Evolutionary conservation across 225 moss, liverwort and hornwort genomes (phyloP).

Genomic region (Pseudisothecium myosuroides): DNA sequence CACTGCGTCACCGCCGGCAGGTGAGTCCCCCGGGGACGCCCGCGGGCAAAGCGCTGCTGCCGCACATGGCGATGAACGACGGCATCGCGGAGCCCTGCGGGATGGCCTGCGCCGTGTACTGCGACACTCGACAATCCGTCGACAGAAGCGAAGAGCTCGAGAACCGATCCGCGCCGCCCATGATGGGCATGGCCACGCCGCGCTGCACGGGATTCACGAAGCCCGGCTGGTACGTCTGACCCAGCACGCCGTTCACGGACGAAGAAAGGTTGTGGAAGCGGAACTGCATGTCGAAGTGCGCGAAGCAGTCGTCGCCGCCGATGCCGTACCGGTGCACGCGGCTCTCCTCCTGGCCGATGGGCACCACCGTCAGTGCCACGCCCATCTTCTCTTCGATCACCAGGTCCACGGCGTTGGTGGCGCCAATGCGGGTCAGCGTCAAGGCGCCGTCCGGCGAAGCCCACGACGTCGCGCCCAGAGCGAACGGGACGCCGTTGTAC

Average conservation of each 20-base stretch:
- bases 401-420: no score
- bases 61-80: not conserved
- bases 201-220: not conserved
- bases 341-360: not conserved
- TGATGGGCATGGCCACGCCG: not conserved
- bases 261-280: not conserved
- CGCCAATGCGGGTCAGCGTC: no score
- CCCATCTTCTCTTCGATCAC: no score
- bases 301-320: not conserved
- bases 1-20: no score
- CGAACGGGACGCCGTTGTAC: no score
- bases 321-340: not conserved
- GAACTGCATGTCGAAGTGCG: not conserved
- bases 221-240: not conserved
- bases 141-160: slow-evolving; percentile 17
- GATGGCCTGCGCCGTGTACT: no score
- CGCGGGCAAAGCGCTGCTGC: not conserved
- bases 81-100: no score
- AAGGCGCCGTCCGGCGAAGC: no score
- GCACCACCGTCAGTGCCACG: not conserved
- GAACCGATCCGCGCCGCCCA: not conserved
- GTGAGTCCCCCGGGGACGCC: not conserved
- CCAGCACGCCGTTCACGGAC: not conserved
- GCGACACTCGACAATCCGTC: no score
- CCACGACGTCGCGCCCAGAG: no score